Conservation (phyloP, 148 eudicot genomes). For the Limonium bicolor region DNA sequence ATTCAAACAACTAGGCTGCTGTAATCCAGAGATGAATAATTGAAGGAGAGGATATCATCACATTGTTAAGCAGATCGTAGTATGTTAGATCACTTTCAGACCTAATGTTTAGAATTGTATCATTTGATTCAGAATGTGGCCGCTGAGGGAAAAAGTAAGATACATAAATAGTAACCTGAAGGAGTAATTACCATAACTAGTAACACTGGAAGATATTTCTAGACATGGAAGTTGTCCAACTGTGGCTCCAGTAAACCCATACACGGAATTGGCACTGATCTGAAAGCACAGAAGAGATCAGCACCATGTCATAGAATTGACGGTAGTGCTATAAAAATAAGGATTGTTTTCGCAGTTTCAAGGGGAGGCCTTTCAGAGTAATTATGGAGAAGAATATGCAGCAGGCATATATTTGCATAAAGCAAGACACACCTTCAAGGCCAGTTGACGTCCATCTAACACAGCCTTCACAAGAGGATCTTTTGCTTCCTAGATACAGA, state of each 20-base stretch:
- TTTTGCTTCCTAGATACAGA: constrained; percentile 67
- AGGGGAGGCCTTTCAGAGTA: too few species aligned
- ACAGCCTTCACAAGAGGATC: constrained; percentile 98
- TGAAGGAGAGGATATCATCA: too few species aligned
- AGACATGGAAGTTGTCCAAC: constrained; percentile 90
- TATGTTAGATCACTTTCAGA: too few species aligned
- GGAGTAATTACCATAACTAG: constrained; percentile 78
- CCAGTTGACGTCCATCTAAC: constrained; percentile 97
- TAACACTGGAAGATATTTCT: constrained; percentile 97
- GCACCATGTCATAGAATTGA: too few species aligned
- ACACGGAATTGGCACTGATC: constrained; percentile 99
- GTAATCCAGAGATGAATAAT: too few species aligned
- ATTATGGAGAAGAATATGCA: not conserved
- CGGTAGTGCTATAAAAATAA: too few species aligned
- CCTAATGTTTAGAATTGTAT: too few species aligned
- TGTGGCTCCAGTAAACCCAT: constrained; percentile 98
- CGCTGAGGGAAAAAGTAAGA: constrained; percentile 1
- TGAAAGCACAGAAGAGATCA: constrained; percentile 21
- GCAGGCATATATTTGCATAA: not conserved
- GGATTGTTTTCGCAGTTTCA: too few species aligned
- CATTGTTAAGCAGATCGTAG: too few species aligned
- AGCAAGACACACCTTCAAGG: constrained; percentile 52
- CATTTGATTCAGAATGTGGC: not conserved
- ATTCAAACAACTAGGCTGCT: too few species aligned
- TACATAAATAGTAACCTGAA: not conserved